Evolutionary conservation across 345 rosid genomes (phyloP).

Genomic region (Lagerstroemia speciosa): DNA sequence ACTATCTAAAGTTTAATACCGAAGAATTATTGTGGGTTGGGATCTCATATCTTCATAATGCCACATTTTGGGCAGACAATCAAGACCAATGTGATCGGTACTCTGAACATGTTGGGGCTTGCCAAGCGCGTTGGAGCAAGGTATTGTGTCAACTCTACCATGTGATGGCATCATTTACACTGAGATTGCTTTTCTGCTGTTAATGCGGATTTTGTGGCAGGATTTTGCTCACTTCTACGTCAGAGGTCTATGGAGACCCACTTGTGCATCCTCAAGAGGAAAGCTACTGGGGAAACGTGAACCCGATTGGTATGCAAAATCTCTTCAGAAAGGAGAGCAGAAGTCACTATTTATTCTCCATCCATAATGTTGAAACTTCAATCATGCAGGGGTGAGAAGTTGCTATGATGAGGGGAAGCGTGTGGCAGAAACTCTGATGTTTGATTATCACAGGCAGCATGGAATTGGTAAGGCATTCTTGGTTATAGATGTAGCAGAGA

Average conservation of each 20-base stretch:
- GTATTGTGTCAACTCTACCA: conserved; percentile 18
- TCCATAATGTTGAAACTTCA: not conserved
- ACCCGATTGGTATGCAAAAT: conserved; percentile 68
- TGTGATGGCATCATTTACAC: not conserved
- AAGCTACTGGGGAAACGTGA: conserved; percentile 95
- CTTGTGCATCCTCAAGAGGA: conserved; percentile 82
- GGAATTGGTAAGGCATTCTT: conserved; percentile 52
- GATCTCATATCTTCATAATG: not conserved
- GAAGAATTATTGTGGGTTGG: not conserved
- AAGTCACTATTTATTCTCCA: not conserved
- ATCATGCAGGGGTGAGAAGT: conserved; percentile 65
- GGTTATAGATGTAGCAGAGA: not conserved
- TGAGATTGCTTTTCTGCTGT: not conserved
- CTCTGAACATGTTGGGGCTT: conserved; percentile 92
- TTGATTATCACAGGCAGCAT: conserved; percentile 92
- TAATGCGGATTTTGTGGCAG: conserved; percentile 20
- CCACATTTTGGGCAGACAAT: conserved; percentile 47
- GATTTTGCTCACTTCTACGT: conserved; percentile 92
- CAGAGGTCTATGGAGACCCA: conserved; percentile 96
- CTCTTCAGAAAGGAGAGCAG: not conserved
- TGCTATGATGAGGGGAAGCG: conserved; percentile 96
- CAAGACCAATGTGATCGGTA: conserved; percentile 95
- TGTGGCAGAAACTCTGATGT: conserved; percentile 91
- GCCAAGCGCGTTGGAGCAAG: conserved; percentile 99
- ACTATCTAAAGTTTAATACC: not conserved